Evolutionary conservation across 2,329 filamentous ascomycete species (phyloP), one percentile per base, ranked within the genome.

Genomic region (Chaetothyriales sp.): DNA sequence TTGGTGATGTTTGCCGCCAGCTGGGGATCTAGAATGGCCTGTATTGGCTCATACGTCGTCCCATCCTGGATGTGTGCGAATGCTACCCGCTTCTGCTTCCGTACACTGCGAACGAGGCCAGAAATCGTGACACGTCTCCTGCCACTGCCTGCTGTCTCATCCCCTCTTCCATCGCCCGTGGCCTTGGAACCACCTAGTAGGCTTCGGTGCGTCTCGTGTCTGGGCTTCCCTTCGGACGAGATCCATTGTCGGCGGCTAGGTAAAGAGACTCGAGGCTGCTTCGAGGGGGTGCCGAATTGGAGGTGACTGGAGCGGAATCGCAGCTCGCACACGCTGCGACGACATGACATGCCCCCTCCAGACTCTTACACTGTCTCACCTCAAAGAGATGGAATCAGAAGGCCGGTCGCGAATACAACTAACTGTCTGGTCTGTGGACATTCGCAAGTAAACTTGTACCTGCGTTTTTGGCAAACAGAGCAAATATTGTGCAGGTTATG

Each of bases 1-100:
- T 84, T 86, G 28, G 86, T 80, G 49, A 96, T 73, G 51, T 89
- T 95, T 63, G 44, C 52, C 50, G 36, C 50, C 2, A 45, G 45
- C 49, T 55, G 47, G 53, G 22, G 59, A 60, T 45, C 56, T 43
- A 95, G 70, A 46, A 95, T 80, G 45, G 83, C 86, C 70, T 98
- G 92, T 50, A 96, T 66, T 25, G 86, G 74, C 55, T 81, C 73
- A 58, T 86, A 73, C 43, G 84, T 87, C 10, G 88, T 93, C 44
- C 92, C 92, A 72, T 98, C 92, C 9, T 83, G 83, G 49, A 96
- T 73, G 53, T 87, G 79, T 49, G 89, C 83, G 69, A 98, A 96
- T 4, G 84, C 81, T 53, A 84, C 74, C 19, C 77, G 77, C 65
- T 95, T 94, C 72, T 93, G 88, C 65, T 86, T 85, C 55, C 90